phyloP scores from a whole-genome alignment of 2,329 filamentous ascomycete genomes.

The Cladorrhinum sp. region DNA sequence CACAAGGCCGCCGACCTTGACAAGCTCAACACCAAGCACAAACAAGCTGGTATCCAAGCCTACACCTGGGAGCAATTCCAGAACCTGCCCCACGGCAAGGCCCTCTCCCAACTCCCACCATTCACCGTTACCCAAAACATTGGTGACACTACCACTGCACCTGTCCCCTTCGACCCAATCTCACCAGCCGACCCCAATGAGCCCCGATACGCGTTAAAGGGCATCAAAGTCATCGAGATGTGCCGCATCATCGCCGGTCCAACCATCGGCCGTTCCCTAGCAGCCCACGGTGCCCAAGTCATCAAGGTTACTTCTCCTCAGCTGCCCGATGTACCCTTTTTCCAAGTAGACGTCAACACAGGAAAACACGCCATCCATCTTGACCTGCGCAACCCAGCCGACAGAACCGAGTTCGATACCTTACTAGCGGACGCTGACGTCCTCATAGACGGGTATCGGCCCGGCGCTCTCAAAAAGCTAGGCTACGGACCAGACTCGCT shows the following conservation, averaged over 20 bases:
- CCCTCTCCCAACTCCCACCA: conserved; percentile 40
- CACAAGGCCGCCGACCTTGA: conserved; percentile 58
- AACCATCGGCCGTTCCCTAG: conserved; percentile 66
- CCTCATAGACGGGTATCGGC: conserved; percentile 65
- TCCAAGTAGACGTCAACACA: conserved; percentile 69
- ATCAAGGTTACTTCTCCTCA: conserved; percentile 67
- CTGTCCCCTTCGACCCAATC: conserved; percentile 38
- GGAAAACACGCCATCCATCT: conserved; percentile 66
- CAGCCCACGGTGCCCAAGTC: conserved; percentile 73
- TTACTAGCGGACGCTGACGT: conserved; percentile 63
- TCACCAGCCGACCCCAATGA: conserved; percentile 15
- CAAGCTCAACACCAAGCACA: conserved; percentile 50
- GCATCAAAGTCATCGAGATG: conserved; percentile 70
- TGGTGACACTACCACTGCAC: conserved; percentile 46
- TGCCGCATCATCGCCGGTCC: conserved; percentile 74
- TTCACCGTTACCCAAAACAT: conserved; percentile 49
- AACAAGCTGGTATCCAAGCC: conserved; percentile 59
- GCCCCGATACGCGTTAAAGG: conserved; percentile 44
- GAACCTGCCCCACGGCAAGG: conserved; percentile 51
- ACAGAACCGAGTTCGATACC: conserved; percentile 54
- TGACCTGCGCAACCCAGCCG: conserved; percentile 54
- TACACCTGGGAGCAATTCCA: conserved; percentile 59
- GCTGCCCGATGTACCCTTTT: conserved; percentile 69
- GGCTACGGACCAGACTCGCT: conserved; percentile 61
- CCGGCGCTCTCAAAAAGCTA: conserved; percentile 60